A percentile compares a stretch with the other conserved stretches of the same genome.
Conservation (phyloP, 139 green algal species). For the Auxenochlorella pyrenoidosa region DNA sequence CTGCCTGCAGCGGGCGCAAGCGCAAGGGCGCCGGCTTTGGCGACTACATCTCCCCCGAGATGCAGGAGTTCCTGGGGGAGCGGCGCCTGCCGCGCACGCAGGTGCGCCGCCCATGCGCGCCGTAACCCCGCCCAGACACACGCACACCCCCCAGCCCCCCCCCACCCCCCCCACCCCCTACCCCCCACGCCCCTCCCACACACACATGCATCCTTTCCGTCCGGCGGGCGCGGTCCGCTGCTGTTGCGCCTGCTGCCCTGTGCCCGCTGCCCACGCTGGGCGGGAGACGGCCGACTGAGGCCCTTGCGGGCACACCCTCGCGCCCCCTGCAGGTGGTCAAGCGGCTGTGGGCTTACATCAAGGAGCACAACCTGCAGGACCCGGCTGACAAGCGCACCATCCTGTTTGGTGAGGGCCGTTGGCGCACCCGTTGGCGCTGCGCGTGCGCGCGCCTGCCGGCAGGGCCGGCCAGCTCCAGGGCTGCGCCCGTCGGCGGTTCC, state of each 20-base stretch:
- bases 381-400: conserved; percentile 65
- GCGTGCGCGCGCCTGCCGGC: too few relatives aligned
- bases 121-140: too few relatives aligned
- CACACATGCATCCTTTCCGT: background rate
- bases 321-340: conserved; percentile 73
- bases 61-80: conserved; percentile 68
- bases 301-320: background rate
- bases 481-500: too few relatives aligned
- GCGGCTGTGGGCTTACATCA: conserved; percentile 87
- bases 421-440: too few relatives aligned
- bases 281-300: too few relatives aligned
- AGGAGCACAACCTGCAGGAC: conserved; percentile 82
- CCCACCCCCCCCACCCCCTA: background rate
- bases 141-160: conserved; percentile 37
- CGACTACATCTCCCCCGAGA: conserved; percentile 53
- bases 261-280: background rate
- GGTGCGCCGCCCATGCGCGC: conserved; percentile 2
- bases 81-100: conserved; percentile 56
- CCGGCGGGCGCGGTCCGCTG: too few relatives aligned
- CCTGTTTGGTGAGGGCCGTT: conserved; percentile 1
- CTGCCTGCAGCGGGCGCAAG: conserved; percentile 22
- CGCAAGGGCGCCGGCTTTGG: conserved; percentile 8
- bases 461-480: too few relatives aligned
- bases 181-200: too few relatives aligned
- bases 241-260: too few relatives aligned